A percentile compares a stretch with the other conserved stretches of the same genome.
Conservation (phyloP, 305 asterid genomes). For the Petunia hybrid region DNA sequence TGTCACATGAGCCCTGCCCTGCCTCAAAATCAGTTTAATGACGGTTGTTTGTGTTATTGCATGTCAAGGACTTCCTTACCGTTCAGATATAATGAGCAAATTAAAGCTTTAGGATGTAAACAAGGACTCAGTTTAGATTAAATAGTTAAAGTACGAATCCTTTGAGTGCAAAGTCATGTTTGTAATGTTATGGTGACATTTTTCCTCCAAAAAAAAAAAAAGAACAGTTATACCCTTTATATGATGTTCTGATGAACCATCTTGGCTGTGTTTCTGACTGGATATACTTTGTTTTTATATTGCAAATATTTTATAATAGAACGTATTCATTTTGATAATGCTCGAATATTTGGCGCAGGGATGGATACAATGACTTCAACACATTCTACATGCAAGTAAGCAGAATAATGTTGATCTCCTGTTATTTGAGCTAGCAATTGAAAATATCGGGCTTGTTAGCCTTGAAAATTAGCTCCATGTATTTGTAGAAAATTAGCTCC, state of each 20-base stretch:
- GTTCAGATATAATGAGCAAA: slow-evolving; percentile 3
- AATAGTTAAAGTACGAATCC: background rate
- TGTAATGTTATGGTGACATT: slow-evolving; percentile 1
- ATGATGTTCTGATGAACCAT: background rate
- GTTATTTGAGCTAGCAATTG: background rate
- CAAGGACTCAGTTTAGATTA: background rate
- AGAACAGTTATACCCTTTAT: background rate
- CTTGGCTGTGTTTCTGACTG: background rate
- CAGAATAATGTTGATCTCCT: background rate
- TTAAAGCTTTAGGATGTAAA: background rate
- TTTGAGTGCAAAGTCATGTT: background rate
- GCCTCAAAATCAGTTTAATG: background rate
- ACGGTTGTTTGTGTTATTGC: background rate
- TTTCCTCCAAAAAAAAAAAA: background rate
- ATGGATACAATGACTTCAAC: slow-evolving; percentile 99
- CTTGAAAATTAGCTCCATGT: background rate
- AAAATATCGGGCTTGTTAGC: background rate
- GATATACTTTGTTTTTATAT: slow-evolving; percentile 14
- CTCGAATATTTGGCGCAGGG: slow-evolving; percentile 71
- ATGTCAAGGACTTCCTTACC: slow-evolving; percentile 2
- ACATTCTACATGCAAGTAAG: slow-evolving; percentile 99
- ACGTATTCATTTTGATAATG: slow-evolving; percentile 39
- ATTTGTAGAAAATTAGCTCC: background rate
- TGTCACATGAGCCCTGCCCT: background rate
- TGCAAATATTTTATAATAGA: slow-evolving; percentile 5